Conservation (phyloP, 164 flowering plant species). For the Umbilicus rupestris region DNA sequence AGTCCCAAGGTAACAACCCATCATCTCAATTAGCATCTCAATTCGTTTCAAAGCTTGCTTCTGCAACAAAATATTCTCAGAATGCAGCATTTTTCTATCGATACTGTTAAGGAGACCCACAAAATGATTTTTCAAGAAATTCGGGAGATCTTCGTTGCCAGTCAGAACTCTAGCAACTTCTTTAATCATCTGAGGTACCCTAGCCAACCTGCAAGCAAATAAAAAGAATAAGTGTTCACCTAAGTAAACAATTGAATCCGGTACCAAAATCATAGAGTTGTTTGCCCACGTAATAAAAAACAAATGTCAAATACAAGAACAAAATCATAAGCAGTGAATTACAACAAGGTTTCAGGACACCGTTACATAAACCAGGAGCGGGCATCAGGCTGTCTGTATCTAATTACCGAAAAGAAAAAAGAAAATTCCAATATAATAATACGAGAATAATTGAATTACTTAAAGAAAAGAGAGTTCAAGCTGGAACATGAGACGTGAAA, state of each 20-base stretch:
- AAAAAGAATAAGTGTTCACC: background rate
- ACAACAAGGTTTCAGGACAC: background rate
- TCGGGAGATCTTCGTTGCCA: conserved; percentile 74
- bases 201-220: conserved; percentile 42
- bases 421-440: background rate
- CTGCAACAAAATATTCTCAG: conserved; percentile 59
- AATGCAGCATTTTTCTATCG: conserved; percentile 89
- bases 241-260: background rate
- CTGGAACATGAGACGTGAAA: background rate
- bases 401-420: background rate
- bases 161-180: conserved; percentile 78
- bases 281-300: background rate
- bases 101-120: conserved; percentile 93
- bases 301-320: background rate
- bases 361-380: background rate
- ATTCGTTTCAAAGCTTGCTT: conserved; percentile 84
- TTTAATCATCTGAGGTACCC: conserved; percentile 75
- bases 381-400: background rate
- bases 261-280: background rate
- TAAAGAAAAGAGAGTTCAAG: background rate
- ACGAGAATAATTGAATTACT: background rate
- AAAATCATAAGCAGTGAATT: background rate
- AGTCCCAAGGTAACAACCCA: conserved; percentile 82
- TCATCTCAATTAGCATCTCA: conserved; percentile 79
- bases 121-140: conserved; percentile 84